Evolutionary conservation across 2,329 filamentous ascomycete species (phyloP), one percentile per base, ranked within the genome.

Genomic region (Beauveria varroae): DNA sequence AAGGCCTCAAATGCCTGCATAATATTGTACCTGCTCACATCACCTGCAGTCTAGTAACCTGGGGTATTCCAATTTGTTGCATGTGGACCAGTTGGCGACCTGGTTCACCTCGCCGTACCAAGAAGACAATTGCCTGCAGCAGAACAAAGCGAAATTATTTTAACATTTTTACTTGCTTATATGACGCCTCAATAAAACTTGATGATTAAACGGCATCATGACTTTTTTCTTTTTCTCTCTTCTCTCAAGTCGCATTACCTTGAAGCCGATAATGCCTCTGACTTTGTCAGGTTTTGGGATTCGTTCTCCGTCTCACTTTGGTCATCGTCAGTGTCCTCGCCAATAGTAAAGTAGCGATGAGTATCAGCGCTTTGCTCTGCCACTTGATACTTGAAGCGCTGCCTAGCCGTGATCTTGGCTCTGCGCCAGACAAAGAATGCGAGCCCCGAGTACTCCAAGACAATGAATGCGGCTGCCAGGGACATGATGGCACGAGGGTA

Each of bases 1-100:
- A 60, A 60, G 47, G 57, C 57, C 2, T 53, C 47, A 3, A 60
- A 24, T 34, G 57, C 57, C 8, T 60, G 57, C 16, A 60, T 60
- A 12, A 60, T 60, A 18, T n/a, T 60, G 10, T 60, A 60, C 9
- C 26, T 60, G 5, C 47, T 60, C 10, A 60, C 57, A 18, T 60
- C 57, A 30, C 57, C 57, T 7, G 50, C 24, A 18, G 22, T 53
- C 28, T 60, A 22, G 18, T 9, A 12, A 40, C 24, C 4, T 14
- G 16, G 6, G 20, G 34, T 34, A 34, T 16, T 24, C 9, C 8
- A 26, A 41, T 24, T 24, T n/a, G 20, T 24, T 53, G n/a, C 50
- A 16, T 3, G 16, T 52, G 12, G 6, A 22, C 28, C 12, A 16
- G n/a, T 53, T 22, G n/a, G 20, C 20, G 5, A 26, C 10, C 34